Conservation (phyloP, 2,329 filamentous ascomycete genomes). For the Ascochyta pisi region DNA sequence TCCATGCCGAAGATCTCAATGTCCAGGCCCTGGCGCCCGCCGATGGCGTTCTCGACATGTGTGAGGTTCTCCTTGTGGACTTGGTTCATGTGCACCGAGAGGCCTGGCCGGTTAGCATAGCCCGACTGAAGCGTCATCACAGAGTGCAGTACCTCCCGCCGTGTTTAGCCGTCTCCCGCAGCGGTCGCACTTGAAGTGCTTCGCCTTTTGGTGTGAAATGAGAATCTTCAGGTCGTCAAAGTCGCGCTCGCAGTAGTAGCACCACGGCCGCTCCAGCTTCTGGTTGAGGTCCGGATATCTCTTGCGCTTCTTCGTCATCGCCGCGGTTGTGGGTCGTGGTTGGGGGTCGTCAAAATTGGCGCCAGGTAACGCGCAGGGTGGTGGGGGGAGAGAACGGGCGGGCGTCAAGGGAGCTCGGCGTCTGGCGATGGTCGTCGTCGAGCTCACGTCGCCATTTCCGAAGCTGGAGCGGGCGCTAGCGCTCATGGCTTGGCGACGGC, state of each 20-base stretch:
- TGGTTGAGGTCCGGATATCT: conserved; percentile 87
- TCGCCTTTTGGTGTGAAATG: conserved; percentile 97
- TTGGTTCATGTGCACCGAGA: conserved; percentile 96
- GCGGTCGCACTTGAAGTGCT: conserved; percentile 96
- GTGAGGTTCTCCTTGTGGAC: conserved; percentile 94
- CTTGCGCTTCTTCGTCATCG: conserved; percentile 78
- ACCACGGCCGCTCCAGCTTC: conserved; percentile 87
- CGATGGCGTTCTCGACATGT: conserved; percentile 89
- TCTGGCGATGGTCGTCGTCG: conserved; percentile 2
- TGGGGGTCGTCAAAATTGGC: not conserved
- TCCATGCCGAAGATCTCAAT: conserved; percentile 99
- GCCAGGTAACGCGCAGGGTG: not conserved
- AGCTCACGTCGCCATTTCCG: conserved; percentile 25
- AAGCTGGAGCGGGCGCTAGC: conserved; percentile 27
- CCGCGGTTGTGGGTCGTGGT: conserved; percentile 5
- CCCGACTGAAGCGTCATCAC: not conserved
- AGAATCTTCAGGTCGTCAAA: conserved; percentile 97
- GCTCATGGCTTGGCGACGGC: conserved; percentile 21
- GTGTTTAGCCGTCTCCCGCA: conserved; percentile 91
- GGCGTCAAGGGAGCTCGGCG: conserved; percentile 2
- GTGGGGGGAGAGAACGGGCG: not conserved
- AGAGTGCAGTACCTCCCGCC: conserved; percentile 74
- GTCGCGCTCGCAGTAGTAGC: conserved; percentile 99
- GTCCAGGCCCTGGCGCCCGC: conserved; percentile 83
- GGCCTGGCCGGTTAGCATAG: conserved; percentile 63